Conservation (phyloP, 495 filamentous ascomycete species). For the Penicillium lividum region DNA sequence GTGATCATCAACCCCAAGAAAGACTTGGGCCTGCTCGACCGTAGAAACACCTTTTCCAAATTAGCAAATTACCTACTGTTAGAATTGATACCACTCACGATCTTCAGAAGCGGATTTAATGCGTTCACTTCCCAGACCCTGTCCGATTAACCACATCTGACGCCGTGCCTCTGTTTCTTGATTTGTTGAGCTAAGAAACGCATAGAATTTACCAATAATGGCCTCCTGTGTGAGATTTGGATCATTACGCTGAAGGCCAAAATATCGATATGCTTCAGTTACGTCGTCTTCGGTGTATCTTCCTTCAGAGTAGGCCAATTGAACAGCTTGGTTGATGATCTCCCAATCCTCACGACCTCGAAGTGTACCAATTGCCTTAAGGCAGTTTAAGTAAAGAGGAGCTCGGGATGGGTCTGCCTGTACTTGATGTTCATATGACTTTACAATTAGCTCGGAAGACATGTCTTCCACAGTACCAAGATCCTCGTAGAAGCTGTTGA, state of each 20-base stretch:
- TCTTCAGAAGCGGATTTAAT: slow-evolving; percentile 59
- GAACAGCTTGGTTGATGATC: slow-evolving; percentile 39
- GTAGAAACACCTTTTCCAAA: slow-evolving; percentile 51
- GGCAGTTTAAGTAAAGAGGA: slow-evolving; percentile 36
- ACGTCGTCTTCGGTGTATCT: slow-evolving; percentile 55
- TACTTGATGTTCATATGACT: slow-evolving; percentile 44
- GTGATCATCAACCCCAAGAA: slow-evolving; percentile 52
- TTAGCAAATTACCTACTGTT: slow-evolving; percentile 9
- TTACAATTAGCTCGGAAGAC: slow-evolving; percentile 36
- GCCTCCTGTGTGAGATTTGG: slow-evolving; percentile 49
- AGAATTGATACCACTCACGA: slow-evolving; percentile 32
- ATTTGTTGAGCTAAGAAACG: slow-evolving; percentile 47
- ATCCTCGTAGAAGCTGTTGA: slow-evolving; percentile 43
- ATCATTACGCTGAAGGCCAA: slow-evolving; percentile 46
- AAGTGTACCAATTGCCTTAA: slow-evolving; percentile 36
- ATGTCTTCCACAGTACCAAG: slow-evolving; percentile 47
- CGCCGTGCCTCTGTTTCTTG: slow-evolving; percentile 53
- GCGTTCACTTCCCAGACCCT: slow-evolving; percentile 49
- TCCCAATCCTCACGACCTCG: slow-evolving; percentile 38
- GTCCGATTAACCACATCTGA: slow-evolving; percentile 58
- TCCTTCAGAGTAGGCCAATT: slow-evolving; percentile 40
- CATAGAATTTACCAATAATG: slow-evolving; percentile 59
- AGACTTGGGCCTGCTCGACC: slow-evolving; percentile 61
- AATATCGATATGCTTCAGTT: slow-evolving; percentile 55
- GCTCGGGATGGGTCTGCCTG: slow-evolving; percentile 32